Base-by-base conservation (phyloP, 805 yeast species). In the Pichia deserticola region DNA sequence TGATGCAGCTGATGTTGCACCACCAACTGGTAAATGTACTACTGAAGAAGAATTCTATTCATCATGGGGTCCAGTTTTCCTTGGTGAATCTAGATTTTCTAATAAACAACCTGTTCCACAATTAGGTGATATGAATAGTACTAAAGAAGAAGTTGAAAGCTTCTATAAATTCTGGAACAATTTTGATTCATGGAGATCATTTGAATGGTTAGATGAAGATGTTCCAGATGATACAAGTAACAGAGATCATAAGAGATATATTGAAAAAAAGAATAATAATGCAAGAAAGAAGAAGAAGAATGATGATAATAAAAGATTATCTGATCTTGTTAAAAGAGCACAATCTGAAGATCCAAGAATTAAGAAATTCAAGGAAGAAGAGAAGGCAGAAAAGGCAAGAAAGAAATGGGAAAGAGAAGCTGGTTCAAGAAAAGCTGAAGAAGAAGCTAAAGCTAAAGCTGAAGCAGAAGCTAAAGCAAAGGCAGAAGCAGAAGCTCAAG, bases 221-320 rank as follows among this genome's bases (percentile, higher is more conserved):
- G 97, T 90, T 64, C 99, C 99, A 60, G 99, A 93, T 75, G 99
- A 93, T 73, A 87, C 97, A 51, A 86, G 96, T 54, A 93, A 93
- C 83, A 89, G 99, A 79, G 99, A 93, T 70, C 96, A 93, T 81
- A 93, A 93, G 78, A 95, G 99, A 75, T 87, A 89, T 77, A 84
- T 90, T 60, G 99, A 93, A 76, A 89, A 92, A 78, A 93, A 93
- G 79, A 93, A 93, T 78, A 81, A 87, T 71, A 89, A 96, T 59
- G 88, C 95, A 51, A 87, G 99, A 77, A 86, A 88, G 78, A 93
- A 92, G 86, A 86, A 81, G 78, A 93, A 93, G 85, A 89, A 92
- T 65, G 97, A 93, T 66, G 99, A 93, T 72, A 92, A 84, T 75
- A 86, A 89, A 67, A 82, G 97, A 67, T 71, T 92, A 56, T 80